Base-by-base conservation (phyloP, 768 basidiomycete species). In the Kwoniella shandongensis region DNA sequence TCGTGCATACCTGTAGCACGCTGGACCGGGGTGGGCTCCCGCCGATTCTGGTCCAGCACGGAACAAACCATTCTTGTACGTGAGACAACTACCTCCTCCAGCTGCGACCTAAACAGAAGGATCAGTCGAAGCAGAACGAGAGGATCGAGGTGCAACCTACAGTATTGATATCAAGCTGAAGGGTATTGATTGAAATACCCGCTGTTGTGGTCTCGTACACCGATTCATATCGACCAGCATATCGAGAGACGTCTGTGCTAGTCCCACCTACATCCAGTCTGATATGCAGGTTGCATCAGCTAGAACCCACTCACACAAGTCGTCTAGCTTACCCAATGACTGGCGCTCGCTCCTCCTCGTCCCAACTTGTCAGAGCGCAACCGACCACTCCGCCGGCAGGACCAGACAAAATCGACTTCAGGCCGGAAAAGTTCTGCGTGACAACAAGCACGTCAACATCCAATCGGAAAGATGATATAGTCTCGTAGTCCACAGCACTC, bases 321-420 rank as follows among this genome's bases (percentile, higher is more conserved):
- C n/a, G n/a, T n/a, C n/a, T n/a, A 2, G 26, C 56, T 30, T n/a
- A 88, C 87, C 90, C 90, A 56, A 96, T 93, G 63, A 94, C 83
- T 0, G 92, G 88, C 30, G 81, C 79, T 67, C 82, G 85, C 64
- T 80, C 74, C 62, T 84, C 78, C 63, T 91, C 90, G 88, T 91
- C 96, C 67, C 89, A 91, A n/a, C 79, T 79, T 3, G 90, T 93
- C 63, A 91, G 78, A 0, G 92, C 90, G 67, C 90, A 94, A 0
- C 94, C 94, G 0, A 98, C 94, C 4, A 98, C 94, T 2, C 93
- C 93, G 2, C 93, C 93, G 0, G 93, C 94, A 0, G 93, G 94
- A 2, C 78, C 78, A 66, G 89, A 91, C 35, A 96, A 77, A 62
- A 97, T 92, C 62, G 88, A 90, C 81, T 92, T 93, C 65, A 98